Evolutionary conservation across 2,329 filamentous ascomycete genomes (phyloP).

Genomic region (Claviceps spartinae): DNA sequence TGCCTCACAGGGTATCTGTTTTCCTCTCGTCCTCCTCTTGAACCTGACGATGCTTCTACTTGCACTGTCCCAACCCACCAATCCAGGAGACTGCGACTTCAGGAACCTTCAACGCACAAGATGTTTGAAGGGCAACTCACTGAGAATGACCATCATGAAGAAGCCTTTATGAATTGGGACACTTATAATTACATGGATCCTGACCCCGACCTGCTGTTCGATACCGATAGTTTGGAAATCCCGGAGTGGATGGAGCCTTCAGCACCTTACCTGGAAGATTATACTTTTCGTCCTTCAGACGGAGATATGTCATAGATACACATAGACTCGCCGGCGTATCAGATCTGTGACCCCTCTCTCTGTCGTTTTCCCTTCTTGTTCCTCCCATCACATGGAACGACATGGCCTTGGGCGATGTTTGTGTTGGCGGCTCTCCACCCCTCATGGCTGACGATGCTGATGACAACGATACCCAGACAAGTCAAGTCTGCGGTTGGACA

Average conservation of each 20-base stretch:
- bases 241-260: conserved; percentile 7
- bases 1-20: conserved; percentile 4
- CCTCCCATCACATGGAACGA: not conserved
- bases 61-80: conserved; percentile 4
- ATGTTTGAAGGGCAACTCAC: conserved; percentile 3
- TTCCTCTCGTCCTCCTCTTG: conserved; percentile 3
- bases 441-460: not conserved
- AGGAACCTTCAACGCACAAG: conserved; percentile 3
- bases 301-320: not conserved
- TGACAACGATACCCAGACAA: conserved; percentile 3
- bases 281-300: conserved; percentile 3
- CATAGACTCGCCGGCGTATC: not conserved
- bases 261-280: conserved; percentile 5
- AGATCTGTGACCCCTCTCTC: not conserved
- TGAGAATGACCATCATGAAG: conserved; percentile 6
- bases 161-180: conserved; percentile 6
- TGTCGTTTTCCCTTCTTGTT: not conserved
- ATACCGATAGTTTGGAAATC: conserved; percentile 2
- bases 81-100: conserved; percentile 5
- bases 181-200: conserved; percentile 5
- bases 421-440: conserved; percentile 2
- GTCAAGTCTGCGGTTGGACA: not conserved
- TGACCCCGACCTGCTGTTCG: conserved; percentile 6
- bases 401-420: not conserved
- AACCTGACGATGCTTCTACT: conserved; percentile 2